Percentiles rank a stretch among this genome's conserved stretches.
These are phyloP conservation scores for Boletellus ananas DNA, from an alignment of 768 basidiomycete species.

Conservation along the genomic window DNA sequence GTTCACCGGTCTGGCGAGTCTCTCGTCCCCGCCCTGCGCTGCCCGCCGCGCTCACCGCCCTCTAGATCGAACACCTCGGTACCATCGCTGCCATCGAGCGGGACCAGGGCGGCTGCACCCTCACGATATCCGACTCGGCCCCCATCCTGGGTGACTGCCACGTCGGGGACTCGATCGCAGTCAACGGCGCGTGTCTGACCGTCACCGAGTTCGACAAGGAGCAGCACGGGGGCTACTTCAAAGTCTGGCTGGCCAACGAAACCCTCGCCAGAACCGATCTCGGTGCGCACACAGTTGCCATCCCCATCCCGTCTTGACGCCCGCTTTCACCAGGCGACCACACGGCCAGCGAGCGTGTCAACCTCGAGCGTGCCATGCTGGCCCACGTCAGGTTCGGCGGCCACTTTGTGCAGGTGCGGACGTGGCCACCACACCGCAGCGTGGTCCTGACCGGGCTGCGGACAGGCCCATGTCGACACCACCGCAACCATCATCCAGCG, in stretches of 20 bases:
- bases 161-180: slow-evolving; percentile 91
- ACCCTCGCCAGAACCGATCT: slow-evolving; percentile 88
- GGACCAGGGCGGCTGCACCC: slow-evolving; percentile 75
- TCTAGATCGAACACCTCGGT: slow-evolving; percentile 87
- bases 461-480: slow-evolving; percentile 88
- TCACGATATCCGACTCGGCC: slow-evolving; percentile 68
- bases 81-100: slow-evolving; percentile 59
- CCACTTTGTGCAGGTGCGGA: slow-evolving; percentile 89
- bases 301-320: slow-evolving; percentile 1
- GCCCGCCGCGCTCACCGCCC: slow-evolving; percentile 3
- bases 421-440: background rate
- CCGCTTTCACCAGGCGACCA: slow-evolving; percentile 57
- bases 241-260: slow-evolving; percentile 94
- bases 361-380: slow-evolving; percentile 93
- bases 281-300: slow-evolving; percentile 43
- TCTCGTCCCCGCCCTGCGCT: background rate
- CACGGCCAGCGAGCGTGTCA: slow-evolving; percentile 74
- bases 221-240: slow-evolving; percentile 75
- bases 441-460: background rate
- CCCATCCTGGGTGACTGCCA: slow-evolving; percentile 84
- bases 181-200: slow-evolving; percentile 86
- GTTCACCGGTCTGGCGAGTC: slow-evolving; percentile 77
- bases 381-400: slow-evolving; percentile 91
- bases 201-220: slow-evolving; percentile 76
- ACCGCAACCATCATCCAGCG: slow-evolving; percentile 73